These are phyloP conservation scores for Xerocomus amazonicus DNA, from an alignment of 1,284 basidiomycete species.

Conservation along the genomic window DNA sequence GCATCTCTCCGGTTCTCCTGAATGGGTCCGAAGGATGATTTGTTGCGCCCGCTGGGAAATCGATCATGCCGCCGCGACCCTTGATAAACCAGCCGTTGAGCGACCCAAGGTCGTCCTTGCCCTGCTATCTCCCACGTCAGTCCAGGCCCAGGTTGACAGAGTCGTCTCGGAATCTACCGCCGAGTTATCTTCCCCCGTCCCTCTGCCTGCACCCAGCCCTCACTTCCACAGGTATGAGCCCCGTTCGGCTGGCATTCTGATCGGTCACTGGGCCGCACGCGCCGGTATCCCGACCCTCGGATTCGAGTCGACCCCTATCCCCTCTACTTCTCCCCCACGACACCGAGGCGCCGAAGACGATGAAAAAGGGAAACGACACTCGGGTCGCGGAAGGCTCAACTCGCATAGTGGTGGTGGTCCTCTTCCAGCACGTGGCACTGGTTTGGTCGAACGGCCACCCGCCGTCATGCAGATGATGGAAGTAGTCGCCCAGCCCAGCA, in stretches of 20 bases:
- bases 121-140: constrained; percentile 40
- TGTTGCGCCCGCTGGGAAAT: constrained; percentile 75
- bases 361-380: constrained; percentile 32
- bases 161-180: constrained; percentile 31
- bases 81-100: constrained; percentile 23
- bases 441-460: constrained; percentile 65
- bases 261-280: constrained; percentile 61
- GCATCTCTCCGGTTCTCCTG: constrained; percentile 48
- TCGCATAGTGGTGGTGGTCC: constrained; percentile 20
- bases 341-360: constrained; percentile 33
- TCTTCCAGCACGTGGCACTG: constrained; percentile 25
- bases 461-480: constrained; percentile 75
- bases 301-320: constrained; percentile 41
- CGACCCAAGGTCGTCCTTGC: constrained; percentile 57
- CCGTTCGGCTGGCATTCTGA: constrained; percentile 58
- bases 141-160: constrained; percentile 34
- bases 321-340: constrained; percentile 18
- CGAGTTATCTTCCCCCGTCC: constrained; percentile 52
- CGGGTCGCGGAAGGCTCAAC: constrained; percentile 29
- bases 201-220: constrained; percentile 56
- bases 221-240: constrained; percentile 59
- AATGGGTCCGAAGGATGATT: constrained; percentile 78
- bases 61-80: constrained; percentile 38
- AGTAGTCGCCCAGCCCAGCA: constrained; percentile 63
- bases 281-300: constrained; percentile 57